Evolutionary conservation across 345 rosid genomes (phyloP).

Genomic region (Camelina laxa): DNA sequence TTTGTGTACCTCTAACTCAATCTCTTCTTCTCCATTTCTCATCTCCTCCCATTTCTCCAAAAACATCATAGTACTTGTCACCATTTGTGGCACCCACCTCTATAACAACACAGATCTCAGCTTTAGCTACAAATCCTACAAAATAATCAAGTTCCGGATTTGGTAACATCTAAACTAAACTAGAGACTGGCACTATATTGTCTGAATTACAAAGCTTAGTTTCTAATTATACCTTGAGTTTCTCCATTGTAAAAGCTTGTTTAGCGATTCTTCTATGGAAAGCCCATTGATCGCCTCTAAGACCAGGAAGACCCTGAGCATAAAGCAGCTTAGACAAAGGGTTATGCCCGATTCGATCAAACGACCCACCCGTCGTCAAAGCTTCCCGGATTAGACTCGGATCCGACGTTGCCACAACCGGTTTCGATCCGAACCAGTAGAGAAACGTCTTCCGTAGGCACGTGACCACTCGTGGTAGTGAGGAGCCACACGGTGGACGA

Average conservation of each 20-base stretch:
- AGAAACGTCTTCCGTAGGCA: conserved; percentile 60
- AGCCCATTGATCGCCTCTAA: conserved; percentile 71
- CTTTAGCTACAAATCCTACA: conserved; percentile 14
- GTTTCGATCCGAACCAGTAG: conserved; percentile 77
- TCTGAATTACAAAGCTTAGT: neutral
- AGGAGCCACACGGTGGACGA: conserved; percentile 57
- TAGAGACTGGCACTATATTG: neutral
- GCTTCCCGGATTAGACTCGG: conserved; percentile 67
- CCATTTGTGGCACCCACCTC: conserved; percentile 71
- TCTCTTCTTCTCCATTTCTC: conserved; percentile 57
- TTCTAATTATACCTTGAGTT: conserved; percentile 60
- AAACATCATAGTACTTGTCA: conserved; percentile 53
- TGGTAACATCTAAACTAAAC: neutral
- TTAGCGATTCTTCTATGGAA: conserved; percentile 64
- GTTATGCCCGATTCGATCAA: conserved; percentile 48
- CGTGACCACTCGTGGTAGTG: conserved; percentile 65
- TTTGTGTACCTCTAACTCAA: conserved; percentile 67
- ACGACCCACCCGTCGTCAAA: conserved; percentile 49
- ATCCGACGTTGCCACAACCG: conserved; percentile 69
- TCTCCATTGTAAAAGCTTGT: conserved; percentile 69
- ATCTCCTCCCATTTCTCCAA: conserved; percentile 70
- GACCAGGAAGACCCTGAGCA: conserved; percentile 71
- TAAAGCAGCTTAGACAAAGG: conserved; percentile 67
- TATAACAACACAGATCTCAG: neutral
- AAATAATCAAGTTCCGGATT: neutral